A percentile compares a stretch with the other conserved stretches of the same genome.
phyloP scores from a whole-genome alignment of 2,329 filamentous ascomycete genomes.

The Apiospora phragmitis region DNA sequence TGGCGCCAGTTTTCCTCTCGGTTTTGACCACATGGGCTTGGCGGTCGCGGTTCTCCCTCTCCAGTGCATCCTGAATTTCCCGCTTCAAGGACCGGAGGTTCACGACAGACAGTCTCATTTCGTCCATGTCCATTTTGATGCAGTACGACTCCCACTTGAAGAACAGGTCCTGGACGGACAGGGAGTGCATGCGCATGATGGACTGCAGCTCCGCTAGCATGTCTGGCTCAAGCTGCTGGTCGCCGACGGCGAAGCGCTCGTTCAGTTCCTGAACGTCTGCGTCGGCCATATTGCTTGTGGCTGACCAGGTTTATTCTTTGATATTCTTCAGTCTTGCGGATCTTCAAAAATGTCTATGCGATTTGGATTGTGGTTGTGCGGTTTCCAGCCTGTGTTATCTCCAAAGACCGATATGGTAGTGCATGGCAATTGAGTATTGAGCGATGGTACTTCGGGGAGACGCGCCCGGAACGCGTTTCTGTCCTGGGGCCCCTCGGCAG shows the following conservation, averaged over 20 bases:
- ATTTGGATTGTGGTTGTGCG: neutral
- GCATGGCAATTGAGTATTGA: neutral
- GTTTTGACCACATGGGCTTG: constrained; percentile 61
- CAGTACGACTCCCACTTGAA: constrained; percentile 99
- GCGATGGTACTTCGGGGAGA: constrained; percentile 10
- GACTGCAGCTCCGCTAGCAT: constrained; percentile 80
- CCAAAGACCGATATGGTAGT: neutral
- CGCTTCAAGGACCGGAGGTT: constrained; percentile 80
- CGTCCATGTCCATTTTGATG: constrained; percentile 87
- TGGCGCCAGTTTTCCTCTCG: constrained; percentile 62
- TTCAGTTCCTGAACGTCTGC: constrained; percentile 42
- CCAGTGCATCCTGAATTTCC: constrained; percentile 79
- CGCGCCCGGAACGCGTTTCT: constrained; percentile 16
- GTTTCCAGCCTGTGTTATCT: neutral
- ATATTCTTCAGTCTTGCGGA: neutral
- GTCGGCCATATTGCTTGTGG: constrained; percentile 37
- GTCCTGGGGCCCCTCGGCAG: neutral
- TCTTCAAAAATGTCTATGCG: neutral
- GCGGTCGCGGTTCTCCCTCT: constrained; percentile 67
- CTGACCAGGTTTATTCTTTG: neutral
- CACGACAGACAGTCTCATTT: constrained; percentile 69
- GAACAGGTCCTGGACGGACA: constrained; percentile 83
- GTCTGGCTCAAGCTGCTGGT: constrained; percentile 69
- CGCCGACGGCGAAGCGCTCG: constrained; percentile 54
- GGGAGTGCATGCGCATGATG: constrained; percentile 79